A percentile compares a stretch with the other conserved stretches of the same genome.
Conservation (phyloP, 495 filamentous ascomycete species). For the Xylona heveae region DNA sequence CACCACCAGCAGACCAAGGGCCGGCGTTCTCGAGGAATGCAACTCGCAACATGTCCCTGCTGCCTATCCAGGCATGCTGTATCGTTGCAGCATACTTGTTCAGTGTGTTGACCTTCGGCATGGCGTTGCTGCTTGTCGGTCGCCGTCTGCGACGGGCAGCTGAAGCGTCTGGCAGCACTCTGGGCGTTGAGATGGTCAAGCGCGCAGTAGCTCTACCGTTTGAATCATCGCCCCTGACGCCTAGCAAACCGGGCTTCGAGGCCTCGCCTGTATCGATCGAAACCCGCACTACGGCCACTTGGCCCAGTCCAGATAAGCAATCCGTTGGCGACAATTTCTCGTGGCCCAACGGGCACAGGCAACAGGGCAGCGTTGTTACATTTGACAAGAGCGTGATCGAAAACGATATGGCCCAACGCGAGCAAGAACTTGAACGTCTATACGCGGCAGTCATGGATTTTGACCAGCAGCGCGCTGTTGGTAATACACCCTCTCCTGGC, state of each 20-base stretch:
- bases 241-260: constrained; percentile 16
- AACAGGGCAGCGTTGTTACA: constrained; percentile 24
- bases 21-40: constrained; percentile 31
- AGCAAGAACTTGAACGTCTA: constrained; percentile 68
- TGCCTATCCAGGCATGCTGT: constrained; percentile 56
- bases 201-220: constrained; percentile 12
- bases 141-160: constrained; percentile 32
- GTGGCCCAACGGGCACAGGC: constrained; percentile 14
- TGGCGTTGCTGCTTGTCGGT: constrained; percentile 41
- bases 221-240: constrained; percentile 19
- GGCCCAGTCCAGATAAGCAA: constrained; percentile 20
- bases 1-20: constrained; percentile 34
- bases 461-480: constrained; percentile 50
- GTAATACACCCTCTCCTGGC: no score
- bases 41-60: constrained; percentile 31
- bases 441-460: constrained; percentile 85
- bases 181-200: constrained; percentile 43
- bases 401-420: constrained; percentile 45
- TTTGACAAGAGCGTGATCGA: constrained; percentile 60
- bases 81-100: constrained; percentile 64
- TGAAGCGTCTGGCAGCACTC: constrained; percentile 25
- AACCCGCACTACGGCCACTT: constrained; percentile 14
- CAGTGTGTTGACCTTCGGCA: constrained; percentile 48
- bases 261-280: constrained; percentile 16
- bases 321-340: constrained; percentile 14